Evolutionary conservation across 2,329 filamentous ascomycete genomes (phyloP).

Genomic region (Ophiostoma sp.): DNA sequence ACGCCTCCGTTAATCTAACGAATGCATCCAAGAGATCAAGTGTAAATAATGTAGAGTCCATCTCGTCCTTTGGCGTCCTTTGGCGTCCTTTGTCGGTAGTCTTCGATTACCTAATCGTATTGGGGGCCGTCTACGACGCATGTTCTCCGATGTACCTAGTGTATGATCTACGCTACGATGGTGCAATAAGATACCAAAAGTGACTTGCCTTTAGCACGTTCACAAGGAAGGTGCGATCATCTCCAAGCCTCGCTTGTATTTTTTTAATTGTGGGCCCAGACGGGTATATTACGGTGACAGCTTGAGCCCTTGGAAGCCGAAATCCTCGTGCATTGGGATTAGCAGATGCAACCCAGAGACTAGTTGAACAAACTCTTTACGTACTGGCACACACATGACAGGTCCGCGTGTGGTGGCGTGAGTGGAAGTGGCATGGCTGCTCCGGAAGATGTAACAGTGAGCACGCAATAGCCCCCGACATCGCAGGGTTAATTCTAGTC

Average conservation of each 20-base stretch:
- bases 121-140: too few species aligned
- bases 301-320: neutral
- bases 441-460: constrained; percentile 1
- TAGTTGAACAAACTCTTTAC: neutral
- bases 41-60: too few species aligned
- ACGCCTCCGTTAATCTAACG: neutral
- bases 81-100: too few species aligned
- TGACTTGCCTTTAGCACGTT: neutral
- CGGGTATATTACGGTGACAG: neutral
- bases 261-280: neutral
- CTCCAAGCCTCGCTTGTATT: neutral
- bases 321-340: too few species aligned
- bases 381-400: neutral
- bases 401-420: neutral
- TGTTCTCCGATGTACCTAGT: neutral
- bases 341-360: too few species aligned
- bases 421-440: too few species aligned
- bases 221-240: neutral
- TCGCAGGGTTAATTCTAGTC: neutral
- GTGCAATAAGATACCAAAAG: neutral
- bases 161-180: neutral
- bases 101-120: too few species aligned
- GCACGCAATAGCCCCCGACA: constrained; percentile 5
- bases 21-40: neutral
- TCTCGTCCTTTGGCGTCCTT: too few species aligned